phyloP scores from a whole-genome alignment of 1,139 yeast genomes.

The Suhomyces wounanorum region DNA sequence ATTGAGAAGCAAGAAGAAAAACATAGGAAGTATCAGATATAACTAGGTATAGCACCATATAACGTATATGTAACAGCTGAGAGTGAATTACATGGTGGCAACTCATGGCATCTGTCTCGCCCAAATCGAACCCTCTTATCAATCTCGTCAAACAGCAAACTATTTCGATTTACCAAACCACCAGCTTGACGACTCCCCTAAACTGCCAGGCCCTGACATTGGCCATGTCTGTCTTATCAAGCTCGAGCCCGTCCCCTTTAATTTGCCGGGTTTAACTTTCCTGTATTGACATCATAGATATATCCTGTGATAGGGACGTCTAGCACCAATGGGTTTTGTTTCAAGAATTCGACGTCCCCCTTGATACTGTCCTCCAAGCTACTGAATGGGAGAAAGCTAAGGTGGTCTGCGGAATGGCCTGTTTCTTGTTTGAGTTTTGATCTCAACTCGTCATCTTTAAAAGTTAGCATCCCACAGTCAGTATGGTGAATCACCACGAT shows the following conservation, averaged over 20 bases:
- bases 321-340: slow-evolving; percentile 24
- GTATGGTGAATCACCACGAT: slow-evolving; percentile 44
- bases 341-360: slow-evolving; percentile 34
- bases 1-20: neutral
- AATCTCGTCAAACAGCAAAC: too few relatives aligned
- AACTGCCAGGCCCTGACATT: too few relatives aligned
- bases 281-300: slow-evolving; percentile 40
- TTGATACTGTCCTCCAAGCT: slow-evolving; percentile 36
- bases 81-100: too few relatives aligned
- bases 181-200: too few relatives aligned
- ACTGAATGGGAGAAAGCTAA: slow-evolving; percentile 36
- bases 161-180: too few relatives aligned
- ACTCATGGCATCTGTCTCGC: too few relatives aligned
- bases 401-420: slow-evolving; percentile 29
- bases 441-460: slow-evolving; percentile 32
- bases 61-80: too few relatives aligned
- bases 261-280: slow-evolving; percentile 21
- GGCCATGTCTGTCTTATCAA: too few relatives aligned
- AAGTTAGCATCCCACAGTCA: slow-evolving; percentile 48
- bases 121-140: too few relatives aligned
- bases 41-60: neutral
- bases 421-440: slow-evolving; percentile 30
- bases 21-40: neutral
- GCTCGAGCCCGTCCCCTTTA: neutral
- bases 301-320: slow-evolving; percentile 40